phyloP scores from a whole-genome alignment of 352 stramenopile genomes.

The Aphanomyces euteiches region DNA sequence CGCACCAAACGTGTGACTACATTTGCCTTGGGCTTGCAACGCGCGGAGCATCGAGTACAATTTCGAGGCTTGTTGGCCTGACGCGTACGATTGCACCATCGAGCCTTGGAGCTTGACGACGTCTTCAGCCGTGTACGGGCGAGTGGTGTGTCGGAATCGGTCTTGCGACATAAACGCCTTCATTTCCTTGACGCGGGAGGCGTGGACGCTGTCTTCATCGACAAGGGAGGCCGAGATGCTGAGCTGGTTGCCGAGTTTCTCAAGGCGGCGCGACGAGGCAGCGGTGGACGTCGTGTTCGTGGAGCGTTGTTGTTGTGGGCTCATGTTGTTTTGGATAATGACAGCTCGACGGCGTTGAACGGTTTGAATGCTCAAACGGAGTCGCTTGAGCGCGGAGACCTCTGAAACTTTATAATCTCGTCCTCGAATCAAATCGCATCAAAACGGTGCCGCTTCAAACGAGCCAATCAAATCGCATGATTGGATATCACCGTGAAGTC shows the following conservation, averaged over 20 bases:
- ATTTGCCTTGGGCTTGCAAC: conserved; percentile 71
- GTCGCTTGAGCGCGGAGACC: conserved; percentile 5
- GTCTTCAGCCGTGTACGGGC: conserved; percentile 73
- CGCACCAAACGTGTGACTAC: conserved; percentile 83
- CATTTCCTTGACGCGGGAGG: conserved; percentile 68
- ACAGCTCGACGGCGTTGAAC: neutral
- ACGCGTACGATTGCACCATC: conserved; percentile 44
- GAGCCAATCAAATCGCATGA: conserved; percentile 11
- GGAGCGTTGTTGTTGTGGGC: conserved; percentile 2
- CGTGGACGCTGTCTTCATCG: conserved; percentile 58
- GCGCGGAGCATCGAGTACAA: conserved; percentile 85
- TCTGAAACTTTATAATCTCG: conserved; percentile 14
- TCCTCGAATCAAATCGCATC: conserved; percentile 10
- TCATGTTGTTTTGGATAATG: conserved; percentile 28
- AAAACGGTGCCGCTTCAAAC: neutral
- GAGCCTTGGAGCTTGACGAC: conserved; percentile 85
- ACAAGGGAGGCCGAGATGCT: conserved; percentile 44
- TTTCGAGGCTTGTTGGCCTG: conserved; percentile 65
- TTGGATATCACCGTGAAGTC: neutral
- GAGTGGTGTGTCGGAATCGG: conserved; percentile 77
- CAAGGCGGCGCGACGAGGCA: conserved; percentile 47
- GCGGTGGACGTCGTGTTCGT: neutral
- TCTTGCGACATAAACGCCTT: conserved; percentile 64
- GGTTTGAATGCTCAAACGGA: neutral
- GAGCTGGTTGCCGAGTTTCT: conserved; percentile 65